Conservation (phyloP, 768 basidiomycete genomes). For the Boletus vermiculosoides region DNA sequence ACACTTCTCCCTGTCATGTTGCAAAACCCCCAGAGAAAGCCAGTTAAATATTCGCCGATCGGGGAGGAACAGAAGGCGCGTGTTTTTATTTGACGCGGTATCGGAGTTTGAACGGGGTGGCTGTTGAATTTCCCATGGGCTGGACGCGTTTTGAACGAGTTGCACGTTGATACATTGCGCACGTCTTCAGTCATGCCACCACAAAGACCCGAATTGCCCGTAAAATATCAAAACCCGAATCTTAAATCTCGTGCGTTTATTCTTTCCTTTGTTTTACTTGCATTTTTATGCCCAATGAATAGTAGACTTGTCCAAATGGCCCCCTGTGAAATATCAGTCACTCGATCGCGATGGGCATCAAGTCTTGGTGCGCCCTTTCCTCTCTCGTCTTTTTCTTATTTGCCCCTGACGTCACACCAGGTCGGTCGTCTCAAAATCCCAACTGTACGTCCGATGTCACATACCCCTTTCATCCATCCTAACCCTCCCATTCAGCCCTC, state of each 20-base stretch:
- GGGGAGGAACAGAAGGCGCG: not conserved
- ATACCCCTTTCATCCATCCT: conserved; percentile 14
- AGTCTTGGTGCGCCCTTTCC: conserved; percentile 62
- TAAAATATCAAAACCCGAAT: conserved; percentile 49
- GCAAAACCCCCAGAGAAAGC: no score
- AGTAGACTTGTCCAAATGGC: conserved; percentile 49
- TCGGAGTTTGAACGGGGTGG: conserved; percentile 32
- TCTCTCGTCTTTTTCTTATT: not conserved
- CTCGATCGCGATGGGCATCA: conserved; percentile 84
- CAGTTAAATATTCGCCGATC: no score
- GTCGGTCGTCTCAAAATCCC: conserved; percentile 89
- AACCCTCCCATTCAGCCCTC: conserved; percentile 46
- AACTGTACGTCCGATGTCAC: conserved; percentile 55
- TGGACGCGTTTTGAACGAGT: conserved; percentile 36
- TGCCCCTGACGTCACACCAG: conserved; percentile 41
- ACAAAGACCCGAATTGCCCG: conserved; percentile 52
- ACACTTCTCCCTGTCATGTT: no score
- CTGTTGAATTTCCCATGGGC: conserved; percentile 32
- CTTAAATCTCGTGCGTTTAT: conserved; percentile 42
- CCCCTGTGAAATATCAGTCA: conserved; percentile 88
- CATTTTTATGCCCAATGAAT: not conserved
- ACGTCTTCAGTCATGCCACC: conserved; percentile 28
- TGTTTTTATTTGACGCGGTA: conserved; percentile 18
- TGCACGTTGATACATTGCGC: conserved; percentile 17
- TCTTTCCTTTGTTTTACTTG: not conserved